Evolutionary conservation across 164 flowering plant species (phyloP).

Genomic region (Houttuynia cordata): DNA sequence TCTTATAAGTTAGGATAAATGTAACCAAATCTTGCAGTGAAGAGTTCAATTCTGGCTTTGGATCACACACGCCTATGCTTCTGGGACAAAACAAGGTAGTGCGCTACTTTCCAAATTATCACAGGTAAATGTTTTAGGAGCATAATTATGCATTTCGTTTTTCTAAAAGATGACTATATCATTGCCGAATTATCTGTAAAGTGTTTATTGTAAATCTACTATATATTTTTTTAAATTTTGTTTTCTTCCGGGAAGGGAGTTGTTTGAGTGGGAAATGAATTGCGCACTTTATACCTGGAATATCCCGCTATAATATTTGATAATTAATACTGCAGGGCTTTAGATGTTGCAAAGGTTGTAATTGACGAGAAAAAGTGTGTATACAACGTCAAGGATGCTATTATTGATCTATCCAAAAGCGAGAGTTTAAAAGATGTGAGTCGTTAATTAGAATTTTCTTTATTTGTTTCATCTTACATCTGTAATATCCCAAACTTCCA

Average conservation of each 20-base stretch:
- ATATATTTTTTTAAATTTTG: too few relatives aligned
- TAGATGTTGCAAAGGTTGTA: slow-evolving; percentile 50
- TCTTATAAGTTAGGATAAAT: neutral
- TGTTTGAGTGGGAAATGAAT: neutral
- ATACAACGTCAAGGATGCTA: slow-evolving; percentile 38
- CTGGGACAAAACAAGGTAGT: slow-evolving; percentile 91
- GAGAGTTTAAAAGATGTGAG: slow-evolving; percentile 63
- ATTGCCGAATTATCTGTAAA: too few relatives aligned
- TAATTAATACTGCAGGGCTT: slow-evolving; percentile 27
- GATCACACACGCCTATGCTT: slow-evolving; percentile 83
- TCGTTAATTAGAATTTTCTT: slow-evolving; percentile 1
- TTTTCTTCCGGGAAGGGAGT: too few relatives aligned
- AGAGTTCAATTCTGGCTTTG: slow-evolving; percentile 89
- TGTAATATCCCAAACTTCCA: neutral
- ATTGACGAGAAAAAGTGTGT: slow-evolving; percentile 53
- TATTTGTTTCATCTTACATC: neutral
- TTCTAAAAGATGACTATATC: too few relatives aligned
- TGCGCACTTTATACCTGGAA: neutral
- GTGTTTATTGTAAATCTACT: too few relatives aligned
- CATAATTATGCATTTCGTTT: too few relatives aligned
- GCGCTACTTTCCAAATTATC: slow-evolving; percentile 70
- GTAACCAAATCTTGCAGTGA: slow-evolving; percentile 40
- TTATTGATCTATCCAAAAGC: slow-evolving; percentile 46
- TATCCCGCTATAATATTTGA: neutral
- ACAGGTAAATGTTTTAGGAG: slow-evolving; percentile 34